Conservation (phyloP, 2,329 filamentous ascomycete genomes). For the Aspergillus phoenicis region DNA sequence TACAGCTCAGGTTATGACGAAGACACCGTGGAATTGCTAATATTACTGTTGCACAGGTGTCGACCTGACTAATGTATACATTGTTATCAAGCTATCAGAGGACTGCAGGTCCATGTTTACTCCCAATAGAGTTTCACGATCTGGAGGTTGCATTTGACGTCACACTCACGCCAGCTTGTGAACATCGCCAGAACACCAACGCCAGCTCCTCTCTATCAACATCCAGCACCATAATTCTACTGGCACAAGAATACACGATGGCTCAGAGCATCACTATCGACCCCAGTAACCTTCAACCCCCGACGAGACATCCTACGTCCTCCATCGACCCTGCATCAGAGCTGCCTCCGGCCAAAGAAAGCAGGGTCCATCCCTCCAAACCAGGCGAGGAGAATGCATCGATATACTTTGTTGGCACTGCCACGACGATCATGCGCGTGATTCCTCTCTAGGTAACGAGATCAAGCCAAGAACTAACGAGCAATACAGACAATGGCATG, state of each 20-base stretch:
- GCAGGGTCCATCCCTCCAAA: slow-evolving; percentile 46
- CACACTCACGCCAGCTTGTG: not conserved
- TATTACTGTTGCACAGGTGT: no score
- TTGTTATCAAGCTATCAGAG: no score
- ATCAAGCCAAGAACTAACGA: slow-evolving; percentile 4
- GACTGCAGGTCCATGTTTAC: no score
- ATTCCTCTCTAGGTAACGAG: not conserved
- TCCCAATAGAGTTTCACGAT: no score
- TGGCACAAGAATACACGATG: no score
- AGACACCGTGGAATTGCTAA: no score
- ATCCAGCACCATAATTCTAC: no score
- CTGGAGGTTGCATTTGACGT: not conserved
- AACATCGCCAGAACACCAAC: not conserved
- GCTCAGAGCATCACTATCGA: slow-evolving; percentile 31
- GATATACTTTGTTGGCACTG: slow-evolving; percentile 44
- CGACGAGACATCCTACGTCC: slow-evolving; percentile 33
- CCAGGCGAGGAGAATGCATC: slow-evolving; percentile 38
- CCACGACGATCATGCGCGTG: slow-evolving; percentile 40
- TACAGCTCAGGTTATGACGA: no score
- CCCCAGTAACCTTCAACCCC: slow-evolving; percentile 37
- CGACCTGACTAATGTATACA: no score
- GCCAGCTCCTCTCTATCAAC: no score
- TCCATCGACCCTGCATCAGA: slow-evolving; percentile 31
- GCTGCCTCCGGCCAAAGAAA: slow-evolving; percentile 49
- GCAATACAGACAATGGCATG: slow-evolving; percentile 40